Evolutionary conservation across 148 eudicot species (phyloP).

Genomic region (Chenopodium album): DNA sequence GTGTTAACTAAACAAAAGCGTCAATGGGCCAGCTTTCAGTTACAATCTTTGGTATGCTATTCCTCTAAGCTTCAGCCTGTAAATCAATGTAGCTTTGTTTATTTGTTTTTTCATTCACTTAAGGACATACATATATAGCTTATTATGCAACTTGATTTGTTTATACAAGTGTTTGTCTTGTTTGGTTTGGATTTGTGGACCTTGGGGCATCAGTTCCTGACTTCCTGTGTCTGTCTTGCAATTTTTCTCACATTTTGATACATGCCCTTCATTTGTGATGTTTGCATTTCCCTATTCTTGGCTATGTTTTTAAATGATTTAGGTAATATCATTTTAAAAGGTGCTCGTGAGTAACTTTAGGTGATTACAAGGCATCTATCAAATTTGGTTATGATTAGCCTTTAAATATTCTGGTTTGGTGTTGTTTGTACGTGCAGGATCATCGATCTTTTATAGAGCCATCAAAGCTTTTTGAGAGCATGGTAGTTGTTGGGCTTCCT

Average conservation of each 20-base stretch:
- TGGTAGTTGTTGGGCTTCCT: conserved; percentile 94
- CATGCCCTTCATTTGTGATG: neutral
- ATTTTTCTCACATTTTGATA: neutral
- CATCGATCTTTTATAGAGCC: conserved; percentile 73
- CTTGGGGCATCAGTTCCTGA: neutral
- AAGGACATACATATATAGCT: neutral
- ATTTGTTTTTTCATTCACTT: neutral
- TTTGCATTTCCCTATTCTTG: neutral
- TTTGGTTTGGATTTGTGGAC: neutral
- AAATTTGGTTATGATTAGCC: neutral
- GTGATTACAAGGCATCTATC: neutral
- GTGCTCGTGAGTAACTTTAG: conserved; percentile 2
- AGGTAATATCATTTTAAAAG: neutral
- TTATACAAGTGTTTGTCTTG: conserved; percentile 7
- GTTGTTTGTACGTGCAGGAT: conserved; percentile 49
- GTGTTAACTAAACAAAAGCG: conserved; percentile 94
- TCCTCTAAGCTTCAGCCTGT: neutral
- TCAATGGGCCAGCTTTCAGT: conserved; percentile 94
- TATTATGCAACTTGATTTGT: neutral
- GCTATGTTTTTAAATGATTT: neutral
- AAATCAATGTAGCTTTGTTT: neutral
- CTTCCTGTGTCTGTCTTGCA: neutral
- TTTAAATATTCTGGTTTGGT: neutral
- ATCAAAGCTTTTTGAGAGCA: conserved; percentile 88
- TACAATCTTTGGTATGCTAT: conserved; percentile 31